These are phyloP conservation scores for Saksenaea oblongispora DNA, from an alignment of 371 early-diverging fungal genomes.

Conservation along the genomic window DNA sequence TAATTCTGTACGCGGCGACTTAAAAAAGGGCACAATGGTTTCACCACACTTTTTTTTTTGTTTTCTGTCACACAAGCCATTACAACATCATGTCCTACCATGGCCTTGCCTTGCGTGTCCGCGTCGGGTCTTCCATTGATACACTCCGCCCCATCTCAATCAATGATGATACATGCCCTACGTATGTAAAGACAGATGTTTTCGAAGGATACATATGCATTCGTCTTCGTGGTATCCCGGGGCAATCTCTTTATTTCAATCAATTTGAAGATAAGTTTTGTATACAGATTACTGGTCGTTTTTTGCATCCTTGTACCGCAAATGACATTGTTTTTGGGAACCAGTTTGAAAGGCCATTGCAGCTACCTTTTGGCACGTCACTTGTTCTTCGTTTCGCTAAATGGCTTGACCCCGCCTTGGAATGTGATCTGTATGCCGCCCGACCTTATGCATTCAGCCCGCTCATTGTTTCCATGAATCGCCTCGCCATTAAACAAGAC, in stretches of 20 bases:
- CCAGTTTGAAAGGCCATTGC: conserved; percentile 70
- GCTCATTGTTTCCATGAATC: conserved; percentile 73
- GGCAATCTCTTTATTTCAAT: conserved; percentile 59
- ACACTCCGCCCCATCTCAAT: conserved; percentile 54
- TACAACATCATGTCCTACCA: conserved; percentile 4
- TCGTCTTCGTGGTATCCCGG: conserved; percentile 53
- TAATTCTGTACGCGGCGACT: conserved; percentile 5
- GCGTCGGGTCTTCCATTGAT: conserved; percentile 61
- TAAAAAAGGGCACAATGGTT: neutral
- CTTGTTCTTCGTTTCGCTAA: conserved; percentile 75
- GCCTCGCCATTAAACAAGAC: conserved; percentile 48
- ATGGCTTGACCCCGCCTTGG: conserved; percentile 80
- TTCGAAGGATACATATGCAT: conserved; percentile 72
- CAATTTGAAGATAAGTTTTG: conserved; percentile 60
- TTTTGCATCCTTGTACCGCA: conserved; percentile 61
- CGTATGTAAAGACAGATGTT: conserved; percentile 59
- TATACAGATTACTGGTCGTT: conserved; percentile 72
- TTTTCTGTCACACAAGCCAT: neutral
- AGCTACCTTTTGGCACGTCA: conserved; percentile 73
- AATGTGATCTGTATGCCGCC: conserved; percentile 70
- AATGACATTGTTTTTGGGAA: conserved; percentile 80
- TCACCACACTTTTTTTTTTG: neutral
- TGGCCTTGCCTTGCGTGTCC: conserved; percentile 27
- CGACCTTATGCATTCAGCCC: conserved; percentile 80
- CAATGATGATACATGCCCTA: conserved; percentile 69